Conservation (phyloP, 305 asterid genomes). For the Solanum hybrid region DNA sequence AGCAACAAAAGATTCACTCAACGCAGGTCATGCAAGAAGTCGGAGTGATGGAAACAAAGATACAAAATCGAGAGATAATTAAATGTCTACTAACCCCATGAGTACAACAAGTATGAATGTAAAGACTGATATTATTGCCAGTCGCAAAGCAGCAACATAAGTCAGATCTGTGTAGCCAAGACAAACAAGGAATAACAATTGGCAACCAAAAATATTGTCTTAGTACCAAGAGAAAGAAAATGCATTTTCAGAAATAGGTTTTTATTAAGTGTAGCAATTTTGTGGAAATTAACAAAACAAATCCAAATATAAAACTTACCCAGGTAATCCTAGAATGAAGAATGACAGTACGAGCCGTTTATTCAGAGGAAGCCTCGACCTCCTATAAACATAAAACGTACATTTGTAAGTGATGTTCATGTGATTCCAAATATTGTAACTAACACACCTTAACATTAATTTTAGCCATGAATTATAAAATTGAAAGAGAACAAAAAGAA, state of each 20-base stretch:
- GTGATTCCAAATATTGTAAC: background rate
- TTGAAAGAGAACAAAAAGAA: no score
- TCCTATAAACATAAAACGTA: conserved; percentile 37
- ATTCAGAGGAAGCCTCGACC: conserved; percentile 53
- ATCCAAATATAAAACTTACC: conserved; percentile 33
- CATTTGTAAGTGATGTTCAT: background rate
- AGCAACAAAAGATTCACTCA: background rate
- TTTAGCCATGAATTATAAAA: no score
- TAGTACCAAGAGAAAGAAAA: conserved; percentile 7
- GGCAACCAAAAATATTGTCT: background rate
- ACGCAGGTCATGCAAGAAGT: background rate
- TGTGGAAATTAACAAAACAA: background rate
- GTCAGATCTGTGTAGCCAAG: no score
- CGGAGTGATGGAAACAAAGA: conserved; percentile 4
- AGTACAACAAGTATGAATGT: conserved; percentile 71
- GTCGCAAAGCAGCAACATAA: no score
- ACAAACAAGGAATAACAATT: no score
- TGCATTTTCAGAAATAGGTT: background rate
- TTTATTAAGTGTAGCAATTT: background rate
- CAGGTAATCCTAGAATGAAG: conserved; percentile 87
- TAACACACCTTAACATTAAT: background rate
- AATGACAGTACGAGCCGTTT: conserved; percentile 48
- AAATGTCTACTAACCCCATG: conserved; percentile 68
- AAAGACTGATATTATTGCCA: conserved; percentile 63
- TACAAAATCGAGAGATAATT: conserved; percentile 2